A percentile compares a stretch with the other conserved stretches of the same genome.
Conservation (phyloP, 495 filamentous ascomycete genomes). For the Lepidopterella palustris region DNA sequence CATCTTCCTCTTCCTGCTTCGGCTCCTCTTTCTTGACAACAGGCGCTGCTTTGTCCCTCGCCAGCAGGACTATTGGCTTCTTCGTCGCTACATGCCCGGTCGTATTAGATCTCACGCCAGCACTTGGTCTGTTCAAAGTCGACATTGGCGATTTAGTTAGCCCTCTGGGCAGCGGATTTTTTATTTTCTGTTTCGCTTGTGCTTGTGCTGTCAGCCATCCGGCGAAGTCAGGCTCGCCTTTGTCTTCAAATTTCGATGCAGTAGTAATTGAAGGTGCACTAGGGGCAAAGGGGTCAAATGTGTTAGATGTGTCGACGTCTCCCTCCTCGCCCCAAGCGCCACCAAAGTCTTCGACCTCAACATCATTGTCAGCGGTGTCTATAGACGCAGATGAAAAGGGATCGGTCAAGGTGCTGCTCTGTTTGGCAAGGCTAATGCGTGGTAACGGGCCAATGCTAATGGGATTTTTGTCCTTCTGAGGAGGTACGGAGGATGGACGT, state of each 20-base stretch:
- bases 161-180: slow-evolving; percentile 71
- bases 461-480: slow-evolving; percentile 1
- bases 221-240: slow-evolving; percentile 86
- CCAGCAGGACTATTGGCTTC: slow-evolving; percentile 37
- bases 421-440: slow-evolving; percentile 27
- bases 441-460: background rate
- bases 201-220: slow-evolving; percentile 84
- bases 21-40: slow-evolving; percentile 33
- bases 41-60: slow-evolving; percentile 34
- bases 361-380: slow-evolving; percentile 31
- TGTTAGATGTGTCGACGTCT: slow-evolving; percentile 30
- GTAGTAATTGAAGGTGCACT: slow-evolving; percentile 32
- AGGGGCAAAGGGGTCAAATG: slow-evolving; percentile 19
- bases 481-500: slow-evolving; percentile 28
- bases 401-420: slow-evolving; percentile 46
- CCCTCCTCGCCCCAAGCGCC: slow-evolving; percentile 41
- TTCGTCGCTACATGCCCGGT: slow-evolving; percentile 34
- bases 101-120: slow-evolving; percentile 33
- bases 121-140: slow-evolving; percentile 17
- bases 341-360: slow-evolving; percentile 50
- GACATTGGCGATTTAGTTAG: slow-evolving; percentile 49
- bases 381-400: slow-evolving; percentile 29
- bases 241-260: slow-evolving; percentile 63
- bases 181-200: slow-evolving; percentile 52
- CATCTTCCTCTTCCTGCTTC: slow-evolving; percentile 51